These are phyloP conservation scores for Barnettozyma botsteinii DNA, from an alignment of 805 yeast genomes.

Conservation along the genomic window DNA sequence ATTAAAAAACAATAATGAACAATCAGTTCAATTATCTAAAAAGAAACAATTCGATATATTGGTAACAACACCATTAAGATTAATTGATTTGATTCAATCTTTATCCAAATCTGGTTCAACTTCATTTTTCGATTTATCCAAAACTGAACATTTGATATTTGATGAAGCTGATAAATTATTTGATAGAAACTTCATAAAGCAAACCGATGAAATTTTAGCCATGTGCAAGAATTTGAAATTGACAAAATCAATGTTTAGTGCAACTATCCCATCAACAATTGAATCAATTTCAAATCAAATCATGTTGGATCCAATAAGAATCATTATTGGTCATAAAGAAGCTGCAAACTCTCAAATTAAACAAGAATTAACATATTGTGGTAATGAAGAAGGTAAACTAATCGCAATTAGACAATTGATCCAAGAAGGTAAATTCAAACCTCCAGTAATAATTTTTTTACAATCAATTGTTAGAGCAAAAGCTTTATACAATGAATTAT, in stretches of 20 bases:
- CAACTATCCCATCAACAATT: conserved; percentile 90
- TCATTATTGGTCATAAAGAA: conserved; percentile 89
- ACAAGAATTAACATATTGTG: conserved; percentile 79
- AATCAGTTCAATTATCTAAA: conserved; percentile 34
- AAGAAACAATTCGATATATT: conserved; percentile 69
- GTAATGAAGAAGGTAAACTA: conserved; percentile 92
- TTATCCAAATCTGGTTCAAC: conserved; percentile 33
- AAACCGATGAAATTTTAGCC: conserved; percentile 78
- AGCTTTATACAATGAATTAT: conserved; percentile 86
- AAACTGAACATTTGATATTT: conserved; percentile 70
- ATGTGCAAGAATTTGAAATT: conserved; percentile 36
- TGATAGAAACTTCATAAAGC: conserved; percentile 81
- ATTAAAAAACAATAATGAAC: conserved; percentile 43
- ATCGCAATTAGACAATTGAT: conserved; percentile 87
- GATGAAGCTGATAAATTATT: conserved; percentile 96
- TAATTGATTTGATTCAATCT: conserved; percentile 66
- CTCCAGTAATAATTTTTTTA: conserved; percentile 88
- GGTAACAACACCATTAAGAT: conserved; percentile 83
- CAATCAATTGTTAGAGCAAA: conserved; percentile 93
- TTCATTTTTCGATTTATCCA: conserved; percentile 43
- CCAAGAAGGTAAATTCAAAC: conserved; percentile 76
- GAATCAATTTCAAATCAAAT: conserved; percentile 83
- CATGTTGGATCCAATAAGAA: conserved; percentile 71
- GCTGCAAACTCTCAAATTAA: conserved; percentile 83
- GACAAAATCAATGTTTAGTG: conserved; percentile 79